Conservation (phyloP, 2,329 filamentous ascomycete species). For the Phaeosphaeriaceae sp. region DNA sequence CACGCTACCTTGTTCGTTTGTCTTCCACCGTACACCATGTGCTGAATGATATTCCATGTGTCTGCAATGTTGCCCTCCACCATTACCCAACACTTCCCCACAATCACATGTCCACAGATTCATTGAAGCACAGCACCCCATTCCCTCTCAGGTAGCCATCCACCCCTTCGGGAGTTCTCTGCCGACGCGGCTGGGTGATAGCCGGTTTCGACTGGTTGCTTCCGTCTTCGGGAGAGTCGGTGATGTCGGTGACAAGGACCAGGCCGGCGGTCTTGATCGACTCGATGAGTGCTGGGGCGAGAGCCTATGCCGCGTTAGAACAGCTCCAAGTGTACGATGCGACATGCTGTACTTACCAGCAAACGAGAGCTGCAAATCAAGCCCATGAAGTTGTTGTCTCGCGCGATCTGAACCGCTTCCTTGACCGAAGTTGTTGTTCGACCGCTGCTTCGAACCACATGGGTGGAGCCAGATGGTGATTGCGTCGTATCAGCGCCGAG, state of each 20-base stretch:
- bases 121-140: conserved; percentile 90
- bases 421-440: conserved; percentile 86
- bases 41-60: not conserved
- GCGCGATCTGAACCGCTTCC: conserved; percentile 89
- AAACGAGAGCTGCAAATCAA: conserved; percentile 88
- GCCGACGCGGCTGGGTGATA: conserved; percentile 49
- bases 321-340: not conserved
- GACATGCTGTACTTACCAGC: conserved; percentile 67
- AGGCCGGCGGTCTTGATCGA: conserved; percentile 94
- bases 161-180: conserved; percentile 75
- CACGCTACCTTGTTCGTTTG: not conserved
- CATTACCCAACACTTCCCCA: not conserved
- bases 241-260: conserved; percentile 89
- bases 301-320: conserved; percentile 67
- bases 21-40: not conserved
- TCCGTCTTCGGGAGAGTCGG: conserved; percentile 59
- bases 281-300: conserved; percentile 90
- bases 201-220: conserved; percentile 46
- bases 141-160: conserved; percentile 87
- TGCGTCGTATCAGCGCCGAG: conserved; percentile 70
- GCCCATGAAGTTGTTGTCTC: conserved; percentile 98
- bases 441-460: conserved; percentile 67
- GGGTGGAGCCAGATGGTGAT: conserved; percentile 39
- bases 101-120: conserved; percentile 70
- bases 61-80: not conserved